These are phyloP conservation scores for Aspergillus arachidicola DNA, from an alignment of 2,329 filamentous ascomycete genomes.

Conservation along the genomic window DNA sequence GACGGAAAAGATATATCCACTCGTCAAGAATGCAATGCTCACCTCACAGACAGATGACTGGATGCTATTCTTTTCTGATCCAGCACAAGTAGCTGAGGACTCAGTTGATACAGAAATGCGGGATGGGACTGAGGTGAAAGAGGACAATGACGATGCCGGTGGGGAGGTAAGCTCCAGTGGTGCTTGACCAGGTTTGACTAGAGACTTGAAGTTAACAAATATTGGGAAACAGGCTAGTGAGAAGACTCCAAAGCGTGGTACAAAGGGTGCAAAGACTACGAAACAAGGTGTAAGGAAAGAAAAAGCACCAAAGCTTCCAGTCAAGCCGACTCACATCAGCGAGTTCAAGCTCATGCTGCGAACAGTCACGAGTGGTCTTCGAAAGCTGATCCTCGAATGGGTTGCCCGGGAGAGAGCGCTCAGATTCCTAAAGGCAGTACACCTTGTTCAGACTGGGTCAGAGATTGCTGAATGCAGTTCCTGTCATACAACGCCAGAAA, in stretches of 20 bases:
- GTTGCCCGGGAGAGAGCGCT: conserved; percentile 24
- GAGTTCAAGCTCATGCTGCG: conserved; percentile 24
- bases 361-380: conserved; percentile 21
- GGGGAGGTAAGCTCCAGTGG: background rate
- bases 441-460: conserved; percentile 19
- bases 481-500: conserved; percentile 33
- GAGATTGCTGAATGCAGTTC: conserved; percentile 30
- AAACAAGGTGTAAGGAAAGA: background rate
- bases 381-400: conserved; percentile 26
- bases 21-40: conserved; percentile 24
- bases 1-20: conserved; percentile 22
- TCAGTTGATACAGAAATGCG: background rate
- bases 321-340: conserved; percentile 16
- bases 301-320: conserved; percentile 11
- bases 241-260: background rate
- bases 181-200: background rate
- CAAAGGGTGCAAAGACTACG: background rate
- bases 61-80: conserved; percentile 28
- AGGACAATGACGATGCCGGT: background rate
- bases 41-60: conserved; percentile 30
- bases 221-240: background rate
- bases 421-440: conserved; percentile 27
- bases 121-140: background rate
- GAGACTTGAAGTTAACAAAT: background rate
- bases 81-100: background rate